These are phyloP conservation scores for Claviceps sp. DNA, from an alignment of 2,329 filamentous ascomycete species.

Conservation along the genomic window DNA sequence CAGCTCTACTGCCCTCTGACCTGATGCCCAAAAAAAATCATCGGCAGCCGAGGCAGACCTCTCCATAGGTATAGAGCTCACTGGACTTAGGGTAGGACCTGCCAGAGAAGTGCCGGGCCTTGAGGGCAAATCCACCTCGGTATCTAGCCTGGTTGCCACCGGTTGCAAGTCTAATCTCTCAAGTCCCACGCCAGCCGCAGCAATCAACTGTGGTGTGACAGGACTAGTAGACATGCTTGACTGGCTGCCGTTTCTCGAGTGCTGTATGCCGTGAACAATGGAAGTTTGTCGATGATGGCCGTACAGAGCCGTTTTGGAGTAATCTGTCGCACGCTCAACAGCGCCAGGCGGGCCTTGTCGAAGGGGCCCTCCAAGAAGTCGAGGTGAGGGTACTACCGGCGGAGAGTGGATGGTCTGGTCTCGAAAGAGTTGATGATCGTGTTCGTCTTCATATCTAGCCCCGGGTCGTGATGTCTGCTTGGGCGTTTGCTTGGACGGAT, in stretches of 20 bases:
- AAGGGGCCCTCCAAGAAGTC: conserved; percentile 23
- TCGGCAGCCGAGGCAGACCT: conserved; percentile 35
- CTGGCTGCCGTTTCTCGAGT: conserved; percentile 79
- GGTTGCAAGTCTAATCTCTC: conserved; percentile 39
- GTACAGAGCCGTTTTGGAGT: conserved; percentile 46
- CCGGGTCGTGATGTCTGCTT: conserved; percentile 38
- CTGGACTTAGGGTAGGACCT: conserved; percentile 17
- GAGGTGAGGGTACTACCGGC: conserved; percentile 3
- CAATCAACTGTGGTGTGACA: conserved; percentile 75
- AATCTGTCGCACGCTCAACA: conserved; percentile 39
- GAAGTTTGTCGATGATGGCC: conserved; percentile 93
- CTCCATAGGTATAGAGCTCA: conserved; percentile 22
- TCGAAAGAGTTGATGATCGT: conserved; percentile 36
- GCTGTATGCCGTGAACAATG: conserved; percentile 91
- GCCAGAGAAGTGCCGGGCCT: conserved; percentile 36
- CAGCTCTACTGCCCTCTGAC: conserved; percentile 42
- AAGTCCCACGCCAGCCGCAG: conserved; percentile 46
- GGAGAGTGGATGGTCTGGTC: conserved; percentile 33
- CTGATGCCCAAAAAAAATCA: conserved; percentile 25
- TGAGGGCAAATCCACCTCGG: conserved; percentile 23
- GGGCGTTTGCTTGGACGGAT: conserved; percentile 37
- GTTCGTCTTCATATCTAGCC: conserved; percentile 39
- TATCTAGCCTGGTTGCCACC: conserved; percentile 30
- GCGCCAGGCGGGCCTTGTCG: conserved; percentile 25
- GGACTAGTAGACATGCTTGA: conserved; percentile 70